Evolutionary conservation across 345 rosid species (phyloP), one percentile per base, ranked within the genome.

Genomic region (Eucalyptus sp.): DNA sequence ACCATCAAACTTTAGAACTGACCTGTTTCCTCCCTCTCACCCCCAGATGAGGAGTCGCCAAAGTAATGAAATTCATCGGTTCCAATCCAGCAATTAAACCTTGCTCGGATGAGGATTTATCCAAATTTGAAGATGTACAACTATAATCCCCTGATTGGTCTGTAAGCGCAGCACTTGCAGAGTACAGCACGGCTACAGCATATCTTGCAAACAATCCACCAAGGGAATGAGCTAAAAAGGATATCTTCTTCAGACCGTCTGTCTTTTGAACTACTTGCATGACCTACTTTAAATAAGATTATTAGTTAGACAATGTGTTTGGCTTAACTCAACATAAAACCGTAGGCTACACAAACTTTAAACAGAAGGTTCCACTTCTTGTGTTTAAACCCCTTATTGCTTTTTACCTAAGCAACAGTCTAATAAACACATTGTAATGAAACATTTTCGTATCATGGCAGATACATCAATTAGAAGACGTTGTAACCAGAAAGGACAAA

Each of bases 31-130:
- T 96, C 90, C 99, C 99, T 92, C 99, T 94, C 89, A 97, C 99
- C 48, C 99, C 99, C 51, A 98, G 98, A 93, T 98, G 99, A 88
- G 99, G 99, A 90, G 98, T 98, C 76, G 99, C 99, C 96, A 98
- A 92, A 90, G 98, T 95, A 89, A 98, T 93, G 95, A 98, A 98
- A 95, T 93, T 98, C 89, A 96, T 91, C 43, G 99, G 97, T 89
- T 98, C 97, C 89, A 98, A 93, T 86, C 99, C 99, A 88, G 98
- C 98, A 92, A 98, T 93, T 86, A 87, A 94, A 91, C 96, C 98
- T 89, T 90, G 90, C 88, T 88, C 90, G 52, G 90, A 52, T 89
- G 95, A 89, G 88, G 54, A 16, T 83, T 88, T 88, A 89, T 92
- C 91, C 27, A 91, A 87, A 86, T 87, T 92, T 87, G 91, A 92